Evolutionary conservation across 805 yeast genomes (phyloP).

Genomic region (Ogataea polymorpha): DNA sequence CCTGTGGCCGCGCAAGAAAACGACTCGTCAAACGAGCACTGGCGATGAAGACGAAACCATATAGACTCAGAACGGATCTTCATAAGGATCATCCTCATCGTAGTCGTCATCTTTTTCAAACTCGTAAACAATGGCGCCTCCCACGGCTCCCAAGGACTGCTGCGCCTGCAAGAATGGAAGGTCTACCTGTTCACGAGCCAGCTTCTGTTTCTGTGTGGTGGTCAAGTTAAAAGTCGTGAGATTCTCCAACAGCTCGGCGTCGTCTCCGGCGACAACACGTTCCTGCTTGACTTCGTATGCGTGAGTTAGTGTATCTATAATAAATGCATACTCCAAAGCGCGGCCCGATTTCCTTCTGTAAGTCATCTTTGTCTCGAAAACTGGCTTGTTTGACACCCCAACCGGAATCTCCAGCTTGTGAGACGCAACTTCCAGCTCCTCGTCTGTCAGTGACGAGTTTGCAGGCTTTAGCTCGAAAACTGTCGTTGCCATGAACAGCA

Average conservation of each 20-base stretch:
- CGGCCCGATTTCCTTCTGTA: slow-evolving; percentile 86
- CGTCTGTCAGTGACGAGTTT: slow-evolving; percentile 33
- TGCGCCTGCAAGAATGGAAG: slow-evolving; percentile 93
- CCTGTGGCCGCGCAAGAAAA: slow-evolving; percentile 74
- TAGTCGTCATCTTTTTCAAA: slow-evolving; percentile 96
- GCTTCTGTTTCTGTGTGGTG: slow-evolving; percentile 69
- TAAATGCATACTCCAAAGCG: slow-evolving; percentile 53
- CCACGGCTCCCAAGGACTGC: slow-evolving; percentile 56
- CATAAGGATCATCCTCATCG: slow-evolving; percentile 97
- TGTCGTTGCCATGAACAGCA: slow-evolving; percentile 72
- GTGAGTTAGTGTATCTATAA: slow-evolving; percentile 49
- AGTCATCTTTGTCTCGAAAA: slow-evolving; percentile 49
- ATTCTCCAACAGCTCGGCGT: slow-evolving; percentile 56
- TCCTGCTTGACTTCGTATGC: slow-evolving; percentile 31
- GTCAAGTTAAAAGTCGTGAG: slow-evolving; percentile 86
- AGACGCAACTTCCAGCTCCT: slow-evolving; percentile 40
- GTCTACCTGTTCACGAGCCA: slow-evolving; percentile 80
- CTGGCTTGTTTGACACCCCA: slow-evolving; percentile 43
- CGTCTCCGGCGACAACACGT: slow-evolving; percentile 34
- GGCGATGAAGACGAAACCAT: slow-evolving; percentile 18
- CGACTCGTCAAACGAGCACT: slow-evolving; percentile 40
- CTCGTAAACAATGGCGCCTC: slow-evolving; percentile 95
- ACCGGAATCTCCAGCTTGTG: slow-evolving; percentile 46
- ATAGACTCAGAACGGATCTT: slow-evolving; percentile 75
- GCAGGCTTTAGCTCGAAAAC: slow-evolving; percentile 60